Evolutionary conservation across 1,139 yeast species (phyloP).

Genomic region (Saccharomyces hybrid): DNA sequence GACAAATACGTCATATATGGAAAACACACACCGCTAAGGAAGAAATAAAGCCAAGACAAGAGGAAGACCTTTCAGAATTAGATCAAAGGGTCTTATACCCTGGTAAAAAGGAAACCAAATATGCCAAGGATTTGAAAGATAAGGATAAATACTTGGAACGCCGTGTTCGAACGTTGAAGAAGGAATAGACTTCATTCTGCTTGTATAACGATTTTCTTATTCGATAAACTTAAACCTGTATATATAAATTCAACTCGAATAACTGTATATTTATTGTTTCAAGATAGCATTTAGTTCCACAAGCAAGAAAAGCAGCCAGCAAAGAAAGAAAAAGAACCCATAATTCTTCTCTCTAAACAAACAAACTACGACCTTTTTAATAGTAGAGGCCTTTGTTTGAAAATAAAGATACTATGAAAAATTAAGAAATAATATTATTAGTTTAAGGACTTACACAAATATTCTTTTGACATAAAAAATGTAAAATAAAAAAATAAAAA

Average conservation of each 20-base stretch:
- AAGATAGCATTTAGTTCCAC: neutral
- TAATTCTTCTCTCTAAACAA: no score
- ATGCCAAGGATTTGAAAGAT: conserved; percentile 43
- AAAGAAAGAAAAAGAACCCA: neutral
- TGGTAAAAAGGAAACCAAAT: conserved; percentile 53
- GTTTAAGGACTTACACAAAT: neutral
- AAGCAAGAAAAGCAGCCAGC: neutral
- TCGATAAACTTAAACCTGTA: conserved; percentile 6
- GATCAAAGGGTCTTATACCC: conserved; percentile 71
- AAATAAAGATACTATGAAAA: neutral
- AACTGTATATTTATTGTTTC: neutral
- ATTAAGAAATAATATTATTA: neutral
- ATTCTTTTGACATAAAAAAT: neutral
- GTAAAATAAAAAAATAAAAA: neutral
- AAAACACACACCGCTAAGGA: conserved; percentile 32
- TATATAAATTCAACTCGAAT: neutral
- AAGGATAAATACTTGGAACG: conserved; percentile 60
- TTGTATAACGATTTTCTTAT: neutral
- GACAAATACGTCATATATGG: conserved; percentile 71
- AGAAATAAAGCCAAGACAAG: conserved; percentile 30
- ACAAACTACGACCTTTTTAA: no score
- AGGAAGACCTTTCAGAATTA: conserved; percentile 50
- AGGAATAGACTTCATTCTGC: conserved; percentile 7
- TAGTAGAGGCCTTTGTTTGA: no score
- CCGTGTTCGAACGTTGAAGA: conserved; percentile 48